Evolutionary conservation across 2,329 filamentous ascomycete genomes (phyloP), one percentile per base, ranked within the genome.

Genomic region (Aaosphaeria pasadenensis): DNA sequence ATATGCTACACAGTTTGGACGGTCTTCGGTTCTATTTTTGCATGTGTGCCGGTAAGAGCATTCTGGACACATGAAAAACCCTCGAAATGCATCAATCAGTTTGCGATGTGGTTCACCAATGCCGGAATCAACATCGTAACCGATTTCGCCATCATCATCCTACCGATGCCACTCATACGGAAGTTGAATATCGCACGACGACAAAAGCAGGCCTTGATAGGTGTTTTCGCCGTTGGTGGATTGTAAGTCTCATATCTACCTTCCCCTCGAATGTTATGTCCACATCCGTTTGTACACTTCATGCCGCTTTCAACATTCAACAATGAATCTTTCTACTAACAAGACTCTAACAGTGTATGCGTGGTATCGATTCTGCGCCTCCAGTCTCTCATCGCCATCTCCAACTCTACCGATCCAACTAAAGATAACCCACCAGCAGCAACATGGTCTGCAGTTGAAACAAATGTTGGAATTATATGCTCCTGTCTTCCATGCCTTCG

Each of bases 221-320:
- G 57, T 5, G 64, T 74, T 30, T 74, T 74, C 43, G 63, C 64
- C 5, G 53, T 74, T 7, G 71, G 71, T 30, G 63, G 63, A 30
- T 70, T 73, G 71, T 73, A 60, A 62, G 69, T 67, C 17, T 36
- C 33, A 36, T 36, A 36, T 36, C 33, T 4, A 11, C 33, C 2
- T 24, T 24, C 17, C 17, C 17, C 17, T 24, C 17, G 17, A 24
- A 24, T 24, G 17, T 24, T 24, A 3, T 24, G 17, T 24, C 3
- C 33, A 36, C 9, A 36, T 36, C 9, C 33, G 9, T 36, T 36
- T 36, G 9, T 9, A 9, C n/a, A 36, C 3, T 36, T 9, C 9
- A 36, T 36, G 33, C 33, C 9, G n/a, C 33, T 3, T 24, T 24
- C 17, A 24, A 24, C 17, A 36, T 36, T 9, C 33, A 36, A 9